Evolutionary conservation across 1,284 basidiomycete genomes (phyloP).

Genomic region (Pseudozyma pruni): DNA sequence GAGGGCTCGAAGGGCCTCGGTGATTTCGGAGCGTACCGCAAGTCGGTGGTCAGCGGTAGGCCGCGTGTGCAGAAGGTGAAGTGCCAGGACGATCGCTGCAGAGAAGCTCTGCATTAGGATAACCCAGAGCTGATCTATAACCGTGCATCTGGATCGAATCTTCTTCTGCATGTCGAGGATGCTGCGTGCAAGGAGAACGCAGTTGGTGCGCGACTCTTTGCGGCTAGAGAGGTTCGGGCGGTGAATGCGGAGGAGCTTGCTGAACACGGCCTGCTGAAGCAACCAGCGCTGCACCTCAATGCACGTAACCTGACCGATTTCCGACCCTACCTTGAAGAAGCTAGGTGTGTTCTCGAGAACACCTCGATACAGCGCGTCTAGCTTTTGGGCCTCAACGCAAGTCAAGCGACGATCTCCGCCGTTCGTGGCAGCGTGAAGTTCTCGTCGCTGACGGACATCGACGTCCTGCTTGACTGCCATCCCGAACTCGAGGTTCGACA

Average conservation of each 20-base stretch:
- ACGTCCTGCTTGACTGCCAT: constrained; percentile 54
- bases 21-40: constrained; percentile 60
- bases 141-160: constrained; percentile 54
- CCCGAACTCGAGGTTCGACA: constrained; percentile 52
- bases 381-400: constrained; percentile 34
- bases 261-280: constrained; percentile 62
- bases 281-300: constrained; percentile 64
- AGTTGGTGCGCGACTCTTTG: constrained; percentile 54
- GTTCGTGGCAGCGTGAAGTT: constrained; percentile 34
- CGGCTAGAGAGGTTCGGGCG: constrained; percentile 53
- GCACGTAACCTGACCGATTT: constrained; percentile 44
- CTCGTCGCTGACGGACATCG: constrained; percentile 49
- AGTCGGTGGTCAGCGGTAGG: constrained; percentile 42
- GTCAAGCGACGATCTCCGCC: constrained; percentile 42
- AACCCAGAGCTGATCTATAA: constrained; percentile 60
- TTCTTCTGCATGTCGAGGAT: constrained; percentile 64
- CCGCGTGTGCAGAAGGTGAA: constrained; percentile 60
- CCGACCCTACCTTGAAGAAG: constrained; percentile 61
- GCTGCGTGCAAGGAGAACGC: constrained; percentile 60
- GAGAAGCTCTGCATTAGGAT: constrained; percentile 61
- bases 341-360: constrained; percentile 53
- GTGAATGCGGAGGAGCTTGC: constrained; percentile 61
- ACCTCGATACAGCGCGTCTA: constrained; percentile 53
- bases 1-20: constrained; percentile 59
- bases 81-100: constrained; percentile 61